Evolutionary conservation across 148 eudicot species (phyloP).

Genomic region (Nepenthes gracilis): DNA sequence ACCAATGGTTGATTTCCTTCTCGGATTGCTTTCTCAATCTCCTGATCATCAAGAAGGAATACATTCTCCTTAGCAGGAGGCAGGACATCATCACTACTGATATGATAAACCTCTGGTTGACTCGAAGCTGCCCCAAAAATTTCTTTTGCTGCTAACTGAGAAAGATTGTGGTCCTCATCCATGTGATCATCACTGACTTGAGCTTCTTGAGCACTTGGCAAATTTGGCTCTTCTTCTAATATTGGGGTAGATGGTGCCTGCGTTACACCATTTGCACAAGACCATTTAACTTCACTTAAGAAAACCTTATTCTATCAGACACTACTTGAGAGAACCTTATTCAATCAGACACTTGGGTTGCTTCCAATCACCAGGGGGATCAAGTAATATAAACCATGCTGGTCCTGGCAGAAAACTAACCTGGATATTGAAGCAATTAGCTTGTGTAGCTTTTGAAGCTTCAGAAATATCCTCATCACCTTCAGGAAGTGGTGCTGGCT

Average conservation of each 20-base stretch:
- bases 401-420: constrained; percentile 14
- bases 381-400: not conserved
- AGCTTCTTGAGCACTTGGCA: constrained; percentile 49
- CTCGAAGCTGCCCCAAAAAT: constrained; percentile 23
- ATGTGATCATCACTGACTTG: constrained; percentile 59
- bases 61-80: constrained; percentile 16
- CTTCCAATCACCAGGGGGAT: not conserved
- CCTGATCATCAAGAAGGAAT: constrained; percentile 17
- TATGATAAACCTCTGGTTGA: constrained; percentile 12
- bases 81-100: constrained; percentile 10
- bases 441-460: constrained; percentile 20
- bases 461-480: constrained; percentile 26
- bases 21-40: constrained; percentile 10
- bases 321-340: not conserved
- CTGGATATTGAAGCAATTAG: constrained; percentile 22
- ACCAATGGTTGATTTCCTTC: constrained; percentile 8
- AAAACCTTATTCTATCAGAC: not conserved
- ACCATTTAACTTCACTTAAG: not conserved
- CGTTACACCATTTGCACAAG: constrained; percentile 23
- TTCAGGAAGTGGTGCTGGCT: constrained; percentile 26
- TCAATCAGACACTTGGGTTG: no score
- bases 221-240: constrained; percentile 67
- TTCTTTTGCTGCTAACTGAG: constrained; percentile 29
- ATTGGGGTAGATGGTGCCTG: constrained; percentile 94
- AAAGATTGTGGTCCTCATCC: constrained; percentile 47